Evolutionary conservation across 306 rosid species (phyloP).

Genomic region (Argentina anserina): DNA sequence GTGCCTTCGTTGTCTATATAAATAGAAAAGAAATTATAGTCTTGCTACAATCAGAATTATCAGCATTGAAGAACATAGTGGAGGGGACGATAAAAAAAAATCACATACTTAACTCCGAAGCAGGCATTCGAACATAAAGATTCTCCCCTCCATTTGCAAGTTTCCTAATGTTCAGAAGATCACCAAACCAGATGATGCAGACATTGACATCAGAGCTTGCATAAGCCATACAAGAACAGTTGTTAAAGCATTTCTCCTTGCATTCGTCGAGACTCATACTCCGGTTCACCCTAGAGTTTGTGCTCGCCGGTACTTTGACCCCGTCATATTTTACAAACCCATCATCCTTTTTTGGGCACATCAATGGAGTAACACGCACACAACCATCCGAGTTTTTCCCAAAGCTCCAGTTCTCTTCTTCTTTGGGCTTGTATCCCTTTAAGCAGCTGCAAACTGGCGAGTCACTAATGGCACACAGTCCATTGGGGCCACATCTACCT

Average conservation of each 20-base stretch:
- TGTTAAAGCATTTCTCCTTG: constrained; percentile 34
- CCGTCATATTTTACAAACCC: constrained; percentile 24
- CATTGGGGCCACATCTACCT: constrained; percentile 33
- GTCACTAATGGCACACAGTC: constrained; percentile 17
- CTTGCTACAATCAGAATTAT: background rate
- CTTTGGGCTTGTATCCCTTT: constrained; percentile 32
- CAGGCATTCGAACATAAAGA: constrained; percentile 31
- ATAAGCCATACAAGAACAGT: constrained; percentile 54
- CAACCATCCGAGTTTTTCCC: constrained; percentile 47
- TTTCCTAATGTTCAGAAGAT: constrained; percentile 31
- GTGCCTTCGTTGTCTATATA: constrained; percentile 12
- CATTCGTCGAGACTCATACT: constrained; percentile 40
- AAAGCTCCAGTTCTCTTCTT: constrained; percentile 29
- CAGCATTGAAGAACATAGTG: background rate
- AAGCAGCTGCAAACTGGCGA: constrained; percentile 31
- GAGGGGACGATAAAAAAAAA: background rate
- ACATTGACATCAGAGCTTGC: constrained; percentile 41
- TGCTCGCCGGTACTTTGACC: constrained; percentile 36
- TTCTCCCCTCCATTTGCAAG: constrained; percentile 21
- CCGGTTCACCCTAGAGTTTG: constrained; percentile 29
- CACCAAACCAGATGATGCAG: constrained; percentile 51
- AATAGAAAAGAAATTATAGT: background rate
- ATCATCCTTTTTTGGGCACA: constrained; percentile 27
- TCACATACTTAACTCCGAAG: constrained; percentile 29
- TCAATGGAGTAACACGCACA: constrained; percentile 15